A percentile compares a stretch with the other conserved stretches of the same genome.
Evolutionary conservation across 2,329 filamentous ascomycete genomes (phyloP).

Genomic region (Stemphylium vesicarium): DNA sequence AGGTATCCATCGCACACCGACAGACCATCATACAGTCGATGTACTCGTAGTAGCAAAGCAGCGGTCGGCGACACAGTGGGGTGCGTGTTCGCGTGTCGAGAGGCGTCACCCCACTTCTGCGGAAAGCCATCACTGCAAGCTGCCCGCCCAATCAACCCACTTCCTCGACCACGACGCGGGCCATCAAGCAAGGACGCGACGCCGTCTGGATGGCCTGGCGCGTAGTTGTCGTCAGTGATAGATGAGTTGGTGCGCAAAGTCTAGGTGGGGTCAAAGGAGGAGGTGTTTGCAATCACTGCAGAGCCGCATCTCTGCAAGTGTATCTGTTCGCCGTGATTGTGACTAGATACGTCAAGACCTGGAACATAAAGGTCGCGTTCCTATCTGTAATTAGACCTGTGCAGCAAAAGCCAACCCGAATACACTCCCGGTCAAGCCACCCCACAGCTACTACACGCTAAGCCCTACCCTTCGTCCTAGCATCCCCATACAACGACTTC

Average conservation of each 20-base stretch:
- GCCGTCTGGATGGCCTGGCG: conserved; percentile 3
- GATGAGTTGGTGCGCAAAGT: conserved; percentile 4
- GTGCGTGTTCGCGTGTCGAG: conserved; percentile 12
- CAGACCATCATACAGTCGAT: conserved; percentile 6
- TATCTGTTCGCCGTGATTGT: background rate
- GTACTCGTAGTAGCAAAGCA: conserved; percentile 1
- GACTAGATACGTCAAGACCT: background rate
- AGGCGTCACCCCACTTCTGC: conserved; percentile 17
- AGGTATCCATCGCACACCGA: conserved; percentile 15
- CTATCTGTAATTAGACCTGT: background rate
- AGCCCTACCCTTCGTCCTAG: conserved; percentile 16
- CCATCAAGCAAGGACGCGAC: conserved; percentile 3
- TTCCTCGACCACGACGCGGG: background rate
- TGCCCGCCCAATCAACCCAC: conserved; percentile 12
- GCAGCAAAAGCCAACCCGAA: background rate
- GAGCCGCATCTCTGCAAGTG: conserved; percentile 14
- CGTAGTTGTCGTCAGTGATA: conserved; percentile 8
- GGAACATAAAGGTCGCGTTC: background rate
- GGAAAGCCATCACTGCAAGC: conserved; percentile 10
- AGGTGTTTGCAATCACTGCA: conserved; percentile 11
- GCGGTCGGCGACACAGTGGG: conserved; percentile 21
- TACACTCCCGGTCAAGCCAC: background rate
- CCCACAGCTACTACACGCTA: conserved; percentile 15
- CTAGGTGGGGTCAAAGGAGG: background rate
- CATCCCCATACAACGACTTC: conserved; percentile 3